These are phyloP conservation scores for Mycena sp. DNA, from an alignment of 1,284 basidiomycete genomes.

Conservation along the genomic window DNA sequence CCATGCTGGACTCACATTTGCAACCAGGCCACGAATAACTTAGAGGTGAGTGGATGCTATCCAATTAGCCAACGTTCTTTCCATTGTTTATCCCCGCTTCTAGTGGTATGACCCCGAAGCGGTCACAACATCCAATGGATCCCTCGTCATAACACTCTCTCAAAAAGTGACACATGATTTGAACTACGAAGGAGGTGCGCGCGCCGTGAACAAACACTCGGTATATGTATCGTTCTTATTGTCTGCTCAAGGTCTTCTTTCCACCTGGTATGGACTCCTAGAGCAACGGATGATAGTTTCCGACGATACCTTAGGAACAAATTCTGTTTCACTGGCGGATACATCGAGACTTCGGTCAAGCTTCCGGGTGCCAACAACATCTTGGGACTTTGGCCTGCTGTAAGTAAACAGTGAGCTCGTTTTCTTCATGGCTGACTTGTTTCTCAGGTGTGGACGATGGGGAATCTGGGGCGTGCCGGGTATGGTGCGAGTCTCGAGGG, in stretches of 20 bases:
- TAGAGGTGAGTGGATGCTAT: conserved; percentile 40
- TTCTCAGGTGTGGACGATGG: conserved; percentile 55
- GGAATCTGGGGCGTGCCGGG: conserved; percentile 52
- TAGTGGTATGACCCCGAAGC: conserved; percentile 63
- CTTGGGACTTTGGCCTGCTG: conserved; percentile 37
- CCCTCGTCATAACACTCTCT: conserved; percentile 62
- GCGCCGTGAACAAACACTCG: neutral
- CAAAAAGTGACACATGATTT: conserved; percentile 58
- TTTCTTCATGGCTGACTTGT: conserved; percentile 10
- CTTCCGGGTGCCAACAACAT: conserved; percentile 52
- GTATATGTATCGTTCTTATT: neutral
- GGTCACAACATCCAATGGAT: conserved; percentile 62
- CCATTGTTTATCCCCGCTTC: neutral
- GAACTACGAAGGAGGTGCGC: conserved; percentile 52
- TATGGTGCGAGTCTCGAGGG: conserved; percentile 61
- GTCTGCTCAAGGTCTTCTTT: conserved; percentile 27
- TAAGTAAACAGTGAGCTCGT: neutral
- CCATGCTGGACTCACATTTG: neutral
- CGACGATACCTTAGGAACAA: conserved; percentile 9
- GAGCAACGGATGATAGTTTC: neutral
- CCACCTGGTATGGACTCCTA: conserved; percentile 30
- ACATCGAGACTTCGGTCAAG: conserved; percentile 24
- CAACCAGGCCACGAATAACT: conserved; percentile 46
- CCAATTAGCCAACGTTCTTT: neutral
- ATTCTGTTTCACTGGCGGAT: conserved; percentile 28